Evolutionary conservation across 1,284 basidiomycete genomes (phyloP), one percentile per base, ranked within the genome.

Genomic region (Neonothopanus nambi): DNA sequence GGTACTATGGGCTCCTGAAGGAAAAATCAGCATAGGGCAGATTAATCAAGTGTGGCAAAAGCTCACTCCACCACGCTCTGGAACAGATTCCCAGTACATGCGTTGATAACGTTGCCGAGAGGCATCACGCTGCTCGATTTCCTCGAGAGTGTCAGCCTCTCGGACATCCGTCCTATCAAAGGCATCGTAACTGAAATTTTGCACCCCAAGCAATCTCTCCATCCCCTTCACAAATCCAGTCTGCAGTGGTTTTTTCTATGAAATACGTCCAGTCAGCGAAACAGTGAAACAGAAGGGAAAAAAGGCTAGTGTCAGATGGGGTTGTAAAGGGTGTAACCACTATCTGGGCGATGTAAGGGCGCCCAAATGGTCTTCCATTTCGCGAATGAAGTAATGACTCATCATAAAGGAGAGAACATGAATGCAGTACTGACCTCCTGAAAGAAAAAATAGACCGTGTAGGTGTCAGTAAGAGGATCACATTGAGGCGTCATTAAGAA

Each of bases 11-110:
- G 80, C 63, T 83, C 78, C 87, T 88, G 54, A 3, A 52, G 40
- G 11, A 17, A 36, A 18, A 33, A 64, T 48, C 33, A 20, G 15
- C 48, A 23, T 17, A 52, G 6, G 51, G 37, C 15, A 40, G 15
- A 41, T 45, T 13, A 26, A 42, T 9, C 30, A 17, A 48, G 7
- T 24, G 38, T 45, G 26, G 18, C 20, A 42, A 18, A 2, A 15
- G 72, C 82, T 40, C 63, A 88, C 88, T 66, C 79, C 68, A 57
- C 77, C 74, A 57, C 78, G 79, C 60, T 90, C 88, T 12, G 75
- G 74, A 28, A 84, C 77, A 42, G 84, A 80, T 65, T 91, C 88
- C 86, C 87, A 91, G 67, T 87, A 89, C 48, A 82, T 70, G 35
- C 84, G 78, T 59, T 86, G 81, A 63, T 89, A 89, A 13, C 85